Conservation (phyloP, 1,139 yeast species). For the Suhomyces coccinellae region DNA sequence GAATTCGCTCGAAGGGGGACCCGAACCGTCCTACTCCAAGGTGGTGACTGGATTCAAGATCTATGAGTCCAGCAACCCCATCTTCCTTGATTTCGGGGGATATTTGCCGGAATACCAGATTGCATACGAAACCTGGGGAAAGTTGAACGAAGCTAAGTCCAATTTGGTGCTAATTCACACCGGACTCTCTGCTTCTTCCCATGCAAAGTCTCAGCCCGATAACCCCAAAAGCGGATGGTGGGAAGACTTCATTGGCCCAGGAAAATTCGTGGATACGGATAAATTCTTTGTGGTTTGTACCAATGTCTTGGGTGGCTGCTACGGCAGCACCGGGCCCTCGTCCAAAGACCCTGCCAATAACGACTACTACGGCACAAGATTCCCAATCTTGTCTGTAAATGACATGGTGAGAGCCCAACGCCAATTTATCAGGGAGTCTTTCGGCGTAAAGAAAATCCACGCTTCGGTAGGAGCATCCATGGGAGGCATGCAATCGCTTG, state of each 20-base stretch:
- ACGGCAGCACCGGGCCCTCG: slow-evolving; percentile 93
- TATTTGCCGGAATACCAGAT: slow-evolving; percentile 69
- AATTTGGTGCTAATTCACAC: slow-evolving; percentile 84
- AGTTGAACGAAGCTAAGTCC: slow-evolving; percentile 39
- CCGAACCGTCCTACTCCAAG: slow-evolving; percentile 81
- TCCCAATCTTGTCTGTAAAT: slow-evolving; percentile 81
- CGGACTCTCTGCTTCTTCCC: slow-evolving; percentile 90
- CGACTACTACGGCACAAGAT: slow-evolving; percentile 76
- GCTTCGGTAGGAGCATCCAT: slow-evolving; percentile 91
- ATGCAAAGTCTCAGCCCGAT: slow-evolving; percentile 79
- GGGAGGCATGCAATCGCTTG: slow-evolving; percentile 97
- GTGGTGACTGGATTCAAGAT: slow-evolving; percentile 68
- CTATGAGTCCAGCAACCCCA: slow-evolving; percentile 55
- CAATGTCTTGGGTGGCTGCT: slow-evolving; percentile 90
- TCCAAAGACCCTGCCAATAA: slow-evolving; percentile 71
- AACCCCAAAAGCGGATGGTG: slow-evolving; percentile 89
- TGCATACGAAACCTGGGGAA: slow-evolving; percentile 90
- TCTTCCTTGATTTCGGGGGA: slow-evolving; percentile 82
- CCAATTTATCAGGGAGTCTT: slow-evolving; percentile 57
- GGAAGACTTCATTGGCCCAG: slow-evolving; percentile 92
- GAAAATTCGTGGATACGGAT: slow-evolving; percentile 73
- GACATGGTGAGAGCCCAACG: slow-evolving; percentile 93
- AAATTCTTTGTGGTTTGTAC: slow-evolving; percentile 84
- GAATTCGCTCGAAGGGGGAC: slow-evolving; percentile 63
- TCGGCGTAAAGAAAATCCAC: slow-evolving; percentile 62